These are phyloP conservation scores for Linaria vulgaris DNA, from an alignment of 257 asterid genomes.

Conservation along the genomic window DNA sequence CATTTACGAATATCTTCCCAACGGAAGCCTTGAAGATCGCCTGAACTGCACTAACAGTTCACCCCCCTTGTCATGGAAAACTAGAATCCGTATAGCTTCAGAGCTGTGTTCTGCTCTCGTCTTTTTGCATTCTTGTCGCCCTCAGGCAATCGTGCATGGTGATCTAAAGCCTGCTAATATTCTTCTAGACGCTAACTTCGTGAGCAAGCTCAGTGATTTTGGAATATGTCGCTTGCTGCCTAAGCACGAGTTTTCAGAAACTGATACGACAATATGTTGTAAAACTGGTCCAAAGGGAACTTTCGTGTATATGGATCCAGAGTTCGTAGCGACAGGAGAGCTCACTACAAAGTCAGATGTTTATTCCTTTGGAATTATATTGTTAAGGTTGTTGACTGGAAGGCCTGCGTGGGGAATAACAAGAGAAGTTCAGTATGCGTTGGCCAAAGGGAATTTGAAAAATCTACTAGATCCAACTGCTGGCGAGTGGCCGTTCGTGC, in stretches of 20 bases:
- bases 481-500: slow-evolving; percentile 96
- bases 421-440: slow-evolving; percentile 62
- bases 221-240: slow-evolving; percentile 66
- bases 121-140: slow-evolving; percentile 72
- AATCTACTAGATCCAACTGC: slow-evolving; percentile 75
- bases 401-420: slow-evolving; percentile 58
- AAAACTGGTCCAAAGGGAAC: slow-evolving; percentile 72
- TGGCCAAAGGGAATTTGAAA: slow-evolving; percentile 60
- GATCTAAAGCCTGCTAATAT: slow-evolving; percentile 84
- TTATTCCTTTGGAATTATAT: slow-evolving; percentile 78
- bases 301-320: slow-evolving; percentile 71
- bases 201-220: slow-evolving; percentile 78
- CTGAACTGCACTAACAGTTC: slow-evolving; percentile 74
- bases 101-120: slow-evolving; percentile 86
- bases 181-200: slow-evolving; percentile 71
- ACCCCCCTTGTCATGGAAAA: slow-evolving; percentile 82
- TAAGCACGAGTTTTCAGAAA: slow-evolving; percentile 13
- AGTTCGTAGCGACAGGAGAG: slow-evolving; percentile 71
- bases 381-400: slow-evolving; percentile 77
- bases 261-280: slow-evolving; percentile 26
- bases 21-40: slow-evolving; percentile 95
- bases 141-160: slow-evolving; percentile 68
- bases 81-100: slow-evolving; percentile 77
- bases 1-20: slow-evolving; percentile 77
- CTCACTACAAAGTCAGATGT: slow-evolving; percentile 80